phyloP scores from a whole-genome alignment of 768 basidiomycete genomes.

The Tylopilus rubrobrunneus region DNA sequence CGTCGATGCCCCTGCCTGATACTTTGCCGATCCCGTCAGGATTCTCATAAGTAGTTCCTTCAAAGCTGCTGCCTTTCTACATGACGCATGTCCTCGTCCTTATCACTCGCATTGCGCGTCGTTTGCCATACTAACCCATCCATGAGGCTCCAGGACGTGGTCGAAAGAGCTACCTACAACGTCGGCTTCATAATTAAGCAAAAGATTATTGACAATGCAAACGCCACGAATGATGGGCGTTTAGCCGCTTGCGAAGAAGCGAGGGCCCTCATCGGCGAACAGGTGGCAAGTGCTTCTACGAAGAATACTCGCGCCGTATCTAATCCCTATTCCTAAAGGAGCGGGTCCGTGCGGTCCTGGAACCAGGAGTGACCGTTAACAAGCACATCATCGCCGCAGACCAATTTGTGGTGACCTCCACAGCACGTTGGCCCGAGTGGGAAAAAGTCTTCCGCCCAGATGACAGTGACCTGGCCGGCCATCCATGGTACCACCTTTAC shows the following conservation, averaged over 20 bases:
- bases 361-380: background rate
- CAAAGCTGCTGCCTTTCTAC: background rate
- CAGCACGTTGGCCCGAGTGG: background rate
- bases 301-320: background rate
- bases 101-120: background rate
- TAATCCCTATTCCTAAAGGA: background rate
- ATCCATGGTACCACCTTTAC: background rate
- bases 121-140: background rate
- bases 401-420: background rate
- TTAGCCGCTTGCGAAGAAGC: background rate
- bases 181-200: background rate
- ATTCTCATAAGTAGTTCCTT: background rate
- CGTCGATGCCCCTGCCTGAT: background rate
- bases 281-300: background rate
- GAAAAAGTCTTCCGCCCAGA: background rate
- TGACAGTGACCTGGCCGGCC: background rate
- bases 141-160: background rate
- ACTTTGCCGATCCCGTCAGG: background rate
- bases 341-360: background rate
- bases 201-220: background rate
- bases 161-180: background rate
- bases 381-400: background rate
- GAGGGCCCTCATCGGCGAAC: background rate
- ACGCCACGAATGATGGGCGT: background rate
- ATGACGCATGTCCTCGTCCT: background rate